phyloP scores from a whole-genome alignment of 2,329 filamentous ascomycete genomes.

The Hymenotorrendiella dingleyae region DNA sequence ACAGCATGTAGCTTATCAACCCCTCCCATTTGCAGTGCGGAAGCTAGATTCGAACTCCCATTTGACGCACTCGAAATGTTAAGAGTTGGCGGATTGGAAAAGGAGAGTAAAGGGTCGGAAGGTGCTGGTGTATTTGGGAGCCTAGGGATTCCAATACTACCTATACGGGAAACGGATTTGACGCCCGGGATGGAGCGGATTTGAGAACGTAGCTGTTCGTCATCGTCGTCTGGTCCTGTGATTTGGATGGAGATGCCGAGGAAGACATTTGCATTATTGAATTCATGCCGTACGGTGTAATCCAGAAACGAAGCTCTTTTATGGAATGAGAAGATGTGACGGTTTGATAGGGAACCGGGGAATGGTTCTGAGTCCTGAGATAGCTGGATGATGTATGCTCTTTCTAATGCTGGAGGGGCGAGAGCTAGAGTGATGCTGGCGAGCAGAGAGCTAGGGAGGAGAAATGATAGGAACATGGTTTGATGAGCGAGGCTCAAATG shows the following conservation, averaged over 20 bases:
- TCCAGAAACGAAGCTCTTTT: slow-evolving; percentile 7
- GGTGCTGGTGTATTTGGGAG: not conserved
- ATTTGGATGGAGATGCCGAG: slow-evolving; percentile 15
- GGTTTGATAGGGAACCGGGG: not conserved
- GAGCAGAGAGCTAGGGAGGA: not conserved
- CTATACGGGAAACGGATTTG: slow-evolving; percentile 3
- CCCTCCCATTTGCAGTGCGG: slow-evolving; percentile 18
- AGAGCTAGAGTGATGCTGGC: no score
- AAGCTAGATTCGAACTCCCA: no score
- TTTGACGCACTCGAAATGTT: no score
- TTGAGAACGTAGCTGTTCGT: not conserved
- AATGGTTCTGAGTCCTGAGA: not conserved
- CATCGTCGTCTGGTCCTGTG: slow-evolving; percentile 3
- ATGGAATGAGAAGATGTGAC: slow-evolving; percentile 6
- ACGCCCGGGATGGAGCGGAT: slow-evolving; percentile 7
- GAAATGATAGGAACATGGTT: no score
- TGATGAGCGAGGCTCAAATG: no score
- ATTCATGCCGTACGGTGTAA: slow-evolving; percentile 14
- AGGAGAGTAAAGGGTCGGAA: not conserved
- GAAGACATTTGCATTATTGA: slow-evolving; percentile 13
- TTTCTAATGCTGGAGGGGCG: no score
- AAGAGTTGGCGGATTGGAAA: not conserved
- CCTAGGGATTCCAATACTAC: not conserved
- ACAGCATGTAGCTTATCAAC: slow-evolving; percentile 37
- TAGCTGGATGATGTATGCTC: slow-evolving; percentile 4